Conservation (phyloP, 768 basidiomycete genomes). For the Trametes cubensis region DNA sequence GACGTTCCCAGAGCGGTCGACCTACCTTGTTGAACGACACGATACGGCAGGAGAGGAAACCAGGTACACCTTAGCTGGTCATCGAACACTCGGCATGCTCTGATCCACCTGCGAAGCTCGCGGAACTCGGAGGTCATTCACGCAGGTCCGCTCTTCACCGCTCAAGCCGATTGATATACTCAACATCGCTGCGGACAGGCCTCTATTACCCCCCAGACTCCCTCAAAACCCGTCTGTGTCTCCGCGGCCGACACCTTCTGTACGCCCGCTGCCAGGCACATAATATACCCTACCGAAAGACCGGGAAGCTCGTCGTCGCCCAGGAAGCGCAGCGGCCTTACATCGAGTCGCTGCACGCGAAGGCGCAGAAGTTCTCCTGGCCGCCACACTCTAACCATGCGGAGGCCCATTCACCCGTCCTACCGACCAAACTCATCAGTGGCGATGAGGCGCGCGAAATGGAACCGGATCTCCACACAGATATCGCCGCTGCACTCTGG, state of each 20-base stretch:
- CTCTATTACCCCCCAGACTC: conserved; percentile 84
- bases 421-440: conserved; percentile 70
- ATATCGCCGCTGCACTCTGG: conserved; percentile 75
- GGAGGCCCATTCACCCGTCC: conserved; percentile 36
- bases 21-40: conserved; percentile 82
- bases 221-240: conserved; percentile 82
- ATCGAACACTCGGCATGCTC: neutral
- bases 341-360: conserved; percentile 66
- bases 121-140: conserved; percentile 96
- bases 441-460: conserved; percentile 68
- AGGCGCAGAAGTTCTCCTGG: conserved; percentile 58
- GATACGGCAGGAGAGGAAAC: conserved; percentile 79
- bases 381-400: conserved; percentile 44
- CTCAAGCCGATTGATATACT: neutral
- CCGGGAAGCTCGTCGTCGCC: conserved; percentile 91
- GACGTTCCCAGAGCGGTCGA: conserved; percentile 66
- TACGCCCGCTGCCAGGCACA: conserved; percentile 71
- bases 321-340: conserved; percentile 66
- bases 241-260: conserved; percentile 82
- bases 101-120: conserved; percentile 53
- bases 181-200: conserved; percentile 44
- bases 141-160: conserved; percentile 53
- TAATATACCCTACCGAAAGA: conserved; percentile 68
- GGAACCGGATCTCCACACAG: conserved; percentile 79
- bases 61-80: conserved; percentile 50